Percentiles rank a stretch among this genome's conserved stretches.
Conservation (phyloP, 805 yeast species). For the Lachancea sp. region DNA sequence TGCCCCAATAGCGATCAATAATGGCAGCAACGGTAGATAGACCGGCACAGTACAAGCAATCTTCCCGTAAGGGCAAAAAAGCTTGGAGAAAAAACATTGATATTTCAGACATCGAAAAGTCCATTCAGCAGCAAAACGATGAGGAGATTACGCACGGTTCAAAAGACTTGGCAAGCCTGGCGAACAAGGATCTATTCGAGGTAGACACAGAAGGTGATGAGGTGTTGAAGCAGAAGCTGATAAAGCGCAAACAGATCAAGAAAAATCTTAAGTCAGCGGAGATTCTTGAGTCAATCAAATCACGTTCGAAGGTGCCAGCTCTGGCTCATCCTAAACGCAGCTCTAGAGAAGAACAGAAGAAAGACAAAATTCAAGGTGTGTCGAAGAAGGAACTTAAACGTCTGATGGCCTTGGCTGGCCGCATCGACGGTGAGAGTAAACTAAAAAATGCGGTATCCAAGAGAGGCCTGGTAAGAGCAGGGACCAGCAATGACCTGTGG, state of each 20-base stretch:
- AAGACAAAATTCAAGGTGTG: constrained; percentile 47
- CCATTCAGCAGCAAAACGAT: constrained; percentile 64
- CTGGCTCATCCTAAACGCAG: constrained; percentile 37
- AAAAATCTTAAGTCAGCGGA: constrained; percentile 54
- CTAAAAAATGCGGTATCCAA: constrained; percentile 43
- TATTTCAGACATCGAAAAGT: constrained; percentile 66
- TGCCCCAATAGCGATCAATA: not conserved
- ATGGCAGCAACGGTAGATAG: constrained; percentile 30
- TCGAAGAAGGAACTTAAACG: constrained; percentile 54
- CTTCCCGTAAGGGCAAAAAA: constrained; percentile 86
- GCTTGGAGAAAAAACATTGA: constrained; percentile 97
- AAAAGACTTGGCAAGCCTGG: constrained; percentile 20
- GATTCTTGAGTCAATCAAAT: constrained; percentile 52
- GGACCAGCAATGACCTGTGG: constrained; percentile 65
- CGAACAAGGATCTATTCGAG: constrained; percentile 32
- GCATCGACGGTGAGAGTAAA: constrained; percentile 48
- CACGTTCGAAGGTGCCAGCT: constrained; percentile 70
- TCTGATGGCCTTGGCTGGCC: constrained; percentile 73
- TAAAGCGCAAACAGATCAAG: constrained; percentile 35
- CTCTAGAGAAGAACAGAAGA: constrained; percentile 33
- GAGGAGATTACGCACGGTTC: constrained; percentile 37
- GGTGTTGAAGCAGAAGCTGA: constrained; percentile 35
- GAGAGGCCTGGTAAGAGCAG: constrained; percentile 54
- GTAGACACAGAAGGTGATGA: constrained; percentile 65
- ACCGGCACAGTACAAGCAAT: constrained; percentile 58